Percentiles rank a stretch among this genome's conserved stretches.
Evolutionary conservation across 805 yeast species (phyloP).

Genomic region (Sungouiozyma ichnusensis): DNA sequence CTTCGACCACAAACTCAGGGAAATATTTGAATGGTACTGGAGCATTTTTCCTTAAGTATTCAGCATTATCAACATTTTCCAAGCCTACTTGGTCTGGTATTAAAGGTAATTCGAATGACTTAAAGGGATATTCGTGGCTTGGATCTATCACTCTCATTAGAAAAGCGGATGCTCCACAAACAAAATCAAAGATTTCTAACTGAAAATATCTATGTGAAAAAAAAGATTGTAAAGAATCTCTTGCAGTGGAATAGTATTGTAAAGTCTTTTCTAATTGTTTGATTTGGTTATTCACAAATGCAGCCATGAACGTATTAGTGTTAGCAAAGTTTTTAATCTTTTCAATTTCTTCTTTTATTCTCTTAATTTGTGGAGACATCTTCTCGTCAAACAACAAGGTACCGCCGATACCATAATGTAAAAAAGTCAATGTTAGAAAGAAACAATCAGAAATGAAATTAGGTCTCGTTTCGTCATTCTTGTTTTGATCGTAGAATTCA

Average conservation of each 20-base stretch:
- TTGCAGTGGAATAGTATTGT: constrained; percentile 32
- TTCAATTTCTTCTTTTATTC: constrained; percentile 33
- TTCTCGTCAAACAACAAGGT: constrained; percentile 47
- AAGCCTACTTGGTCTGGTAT: constrained; percentile 51
- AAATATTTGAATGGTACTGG: constrained; percentile 70
- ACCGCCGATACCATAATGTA: constrained; percentile 88
- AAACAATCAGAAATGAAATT: constrained; percentile 92
- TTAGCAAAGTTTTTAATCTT: constrained; percentile 20
- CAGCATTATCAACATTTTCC: constrained; percentile 67
- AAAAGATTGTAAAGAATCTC: constrained; percentile 53
- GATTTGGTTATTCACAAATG: constrained; percentile 31
- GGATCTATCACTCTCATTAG: constrained; percentile 68
- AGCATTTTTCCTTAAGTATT: constrained; percentile 50
- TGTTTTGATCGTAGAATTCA: constrained; percentile 38
- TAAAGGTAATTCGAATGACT: constrained; percentile 42
- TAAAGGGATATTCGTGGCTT: constrained; percentile 47
- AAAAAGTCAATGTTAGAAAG: constrained; percentile 63
- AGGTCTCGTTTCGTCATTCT: constrained; percentile 29
- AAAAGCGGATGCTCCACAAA: constrained; percentile 66
- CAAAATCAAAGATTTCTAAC: constrained; percentile 61
- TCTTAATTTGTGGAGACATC: constrained; percentile 40
- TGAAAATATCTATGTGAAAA: constrained; percentile 49
- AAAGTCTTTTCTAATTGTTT: constrained; percentile 39
- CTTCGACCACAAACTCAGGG: constrained; percentile 83
- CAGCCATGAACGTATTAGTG: constrained; percentile 3